These are phyloP conservation scores for Cryptosporidium canis DNA, from an alignment of 169 alveolate species.

Conservation along the genomic window DNA sequence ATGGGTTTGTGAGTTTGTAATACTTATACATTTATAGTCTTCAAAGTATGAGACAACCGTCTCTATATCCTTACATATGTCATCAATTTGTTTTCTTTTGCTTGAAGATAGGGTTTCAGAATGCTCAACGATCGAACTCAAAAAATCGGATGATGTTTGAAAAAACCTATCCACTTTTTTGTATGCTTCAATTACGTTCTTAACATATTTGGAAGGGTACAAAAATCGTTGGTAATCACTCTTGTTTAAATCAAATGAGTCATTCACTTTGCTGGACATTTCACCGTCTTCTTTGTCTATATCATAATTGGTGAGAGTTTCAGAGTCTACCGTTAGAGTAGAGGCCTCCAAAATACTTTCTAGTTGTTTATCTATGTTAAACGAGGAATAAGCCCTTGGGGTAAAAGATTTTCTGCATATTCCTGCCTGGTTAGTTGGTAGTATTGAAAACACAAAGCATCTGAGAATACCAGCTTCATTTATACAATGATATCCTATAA, in stretches of 20 bases:
- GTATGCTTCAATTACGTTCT: conserved; percentile 10
- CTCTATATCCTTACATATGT: conserved; percentile 39
- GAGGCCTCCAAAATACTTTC: conserved; percentile 2
- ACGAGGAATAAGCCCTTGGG: neutral
- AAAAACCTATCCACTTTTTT: conserved; percentile 34
- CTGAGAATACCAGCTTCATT: conserved; percentile 34
- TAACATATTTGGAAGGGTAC: conserved; percentile 1
- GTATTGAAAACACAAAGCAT: conserved; percentile 45
- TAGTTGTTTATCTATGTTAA: conserved; percentile 1
- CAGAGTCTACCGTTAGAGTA: neutral
- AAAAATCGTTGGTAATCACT: neutral
- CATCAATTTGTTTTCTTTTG: conserved; percentile 23
- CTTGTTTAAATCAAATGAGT: neutral
- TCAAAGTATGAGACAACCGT: conserved; percentile 24
- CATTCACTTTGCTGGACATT: conserved; percentile 25
- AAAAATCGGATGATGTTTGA: conserved; percentile 18
- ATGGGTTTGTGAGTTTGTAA: neutral
- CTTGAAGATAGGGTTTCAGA: conserved; percentile 1
- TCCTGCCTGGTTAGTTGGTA: conserved; percentile 68
- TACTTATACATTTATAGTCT: conserved; percentile 15
- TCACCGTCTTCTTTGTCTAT: conserved; percentile 62
- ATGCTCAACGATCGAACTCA: neutral
- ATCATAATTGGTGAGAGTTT: neutral
- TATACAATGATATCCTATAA: conserved; percentile 11
- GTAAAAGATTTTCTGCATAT: conserved; percentile 54